These are phyloP conservation scores for Truncatella angustata DNA, from an alignment of 2,329 filamentous ascomycete genomes.

Conservation along the genomic window DNA sequence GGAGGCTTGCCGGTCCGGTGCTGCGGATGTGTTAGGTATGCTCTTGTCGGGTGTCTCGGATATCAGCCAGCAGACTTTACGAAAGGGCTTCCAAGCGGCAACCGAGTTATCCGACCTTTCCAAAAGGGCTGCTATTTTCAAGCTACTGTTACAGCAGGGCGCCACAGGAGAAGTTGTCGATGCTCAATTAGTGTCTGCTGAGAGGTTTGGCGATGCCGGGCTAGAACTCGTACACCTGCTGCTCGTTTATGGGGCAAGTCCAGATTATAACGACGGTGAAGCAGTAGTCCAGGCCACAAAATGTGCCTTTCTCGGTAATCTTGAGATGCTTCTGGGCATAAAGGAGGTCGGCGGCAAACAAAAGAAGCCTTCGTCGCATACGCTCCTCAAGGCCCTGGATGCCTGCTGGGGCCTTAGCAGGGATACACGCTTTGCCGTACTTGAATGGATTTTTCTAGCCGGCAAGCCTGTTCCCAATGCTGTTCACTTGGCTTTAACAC, in stretches of 20 bases:
- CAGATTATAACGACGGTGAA: constrained; percentile 54
- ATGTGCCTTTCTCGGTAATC: constrained; percentile 47
- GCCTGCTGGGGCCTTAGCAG: constrained; percentile 50
- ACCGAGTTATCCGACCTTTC: constrained; percentile 50
- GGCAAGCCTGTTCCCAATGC: constrained; percentile 48
- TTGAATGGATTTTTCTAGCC: constrained; percentile 50
- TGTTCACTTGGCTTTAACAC: constrained; percentile 48
- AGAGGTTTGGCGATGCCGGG: constrained; percentile 48
- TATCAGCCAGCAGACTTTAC: constrained; percentile 40
- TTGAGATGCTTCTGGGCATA: constrained; percentile 52
- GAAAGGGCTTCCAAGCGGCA: constrained; percentile 53
- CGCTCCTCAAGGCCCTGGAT: constrained; percentile 50
- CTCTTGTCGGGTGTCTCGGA: constrained; percentile 41
- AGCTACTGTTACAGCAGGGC: constrained; percentile 48
- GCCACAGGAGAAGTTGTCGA: constrained; percentile 51
- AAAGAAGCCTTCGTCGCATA: constrained; percentile 45
- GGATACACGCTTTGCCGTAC: constrained; percentile 46
- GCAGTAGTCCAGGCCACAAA: constrained; percentile 53
- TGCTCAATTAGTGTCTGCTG: constrained; percentile 51
- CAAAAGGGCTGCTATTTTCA: constrained; percentile 48
- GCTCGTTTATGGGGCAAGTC: constrained; percentile 50
- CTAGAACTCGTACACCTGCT: constrained; percentile 49
- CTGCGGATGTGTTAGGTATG: constrained; percentile 47
- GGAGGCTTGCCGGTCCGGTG: constrained; percentile 51
- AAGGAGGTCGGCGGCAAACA: constrained; percentile 38